These are phyloP conservation scores for Penicillium paxilli DNA, from an alignment of 495 filamentous ascomycete genomes.

Conservation along the genomic window DNA sequence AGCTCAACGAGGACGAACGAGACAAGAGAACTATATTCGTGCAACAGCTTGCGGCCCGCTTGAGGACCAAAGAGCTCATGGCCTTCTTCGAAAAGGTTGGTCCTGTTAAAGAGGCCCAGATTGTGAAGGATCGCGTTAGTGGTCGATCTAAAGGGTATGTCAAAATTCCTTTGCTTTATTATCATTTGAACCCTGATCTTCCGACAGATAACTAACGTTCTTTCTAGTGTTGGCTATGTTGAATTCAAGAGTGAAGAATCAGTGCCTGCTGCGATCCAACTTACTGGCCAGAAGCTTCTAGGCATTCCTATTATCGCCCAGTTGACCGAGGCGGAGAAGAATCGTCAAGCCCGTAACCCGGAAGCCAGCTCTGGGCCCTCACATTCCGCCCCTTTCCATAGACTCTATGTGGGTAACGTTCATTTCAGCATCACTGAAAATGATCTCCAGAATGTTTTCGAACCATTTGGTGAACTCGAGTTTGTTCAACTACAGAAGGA, in stretches of 20 bases:
- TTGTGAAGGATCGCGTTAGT: slow-evolving; percentile 98
- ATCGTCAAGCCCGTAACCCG: slow-evolving; percentile 88
- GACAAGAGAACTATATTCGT: slow-evolving; percentile 97
- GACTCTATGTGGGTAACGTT: slow-evolving; percentile 98
- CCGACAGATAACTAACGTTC: slow-evolving; percentile 6
- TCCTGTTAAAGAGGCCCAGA: slow-evolving; percentile 95
- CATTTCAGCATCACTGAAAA: slow-evolving; percentile 99
- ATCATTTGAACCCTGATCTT: background rate
- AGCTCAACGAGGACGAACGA: slow-evolving; percentile 90
- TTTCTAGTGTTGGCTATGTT: slow-evolving; percentile 90
- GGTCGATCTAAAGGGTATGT: slow-evolving; percentile 95
- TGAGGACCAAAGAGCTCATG: slow-evolving; percentile 90
- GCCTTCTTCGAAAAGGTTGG: slow-evolving; percentile 96
- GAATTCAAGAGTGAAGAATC: slow-evolving; percentile 98
- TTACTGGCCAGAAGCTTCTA: slow-evolving; percentile 98
- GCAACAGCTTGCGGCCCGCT: slow-evolving; percentile 90
- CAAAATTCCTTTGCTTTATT: background rate
- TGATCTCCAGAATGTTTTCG: slow-evolving; percentile 95
- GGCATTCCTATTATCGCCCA: slow-evolving; percentile 98
- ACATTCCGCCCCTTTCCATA: slow-evolving; percentile 90
- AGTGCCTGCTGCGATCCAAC: slow-evolving; percentile 89
- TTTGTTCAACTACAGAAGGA: slow-evolving; percentile 97
- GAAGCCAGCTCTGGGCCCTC: slow-evolving; percentile 65
- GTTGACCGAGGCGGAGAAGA: slow-evolving; percentile 98
- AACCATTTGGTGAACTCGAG: slow-evolving; percentile 96